Evolutionary conservation across 2,329 filamentous ascomycete genomes (phyloP).

Genomic region (Paracoccidioides lutzii): DNA sequence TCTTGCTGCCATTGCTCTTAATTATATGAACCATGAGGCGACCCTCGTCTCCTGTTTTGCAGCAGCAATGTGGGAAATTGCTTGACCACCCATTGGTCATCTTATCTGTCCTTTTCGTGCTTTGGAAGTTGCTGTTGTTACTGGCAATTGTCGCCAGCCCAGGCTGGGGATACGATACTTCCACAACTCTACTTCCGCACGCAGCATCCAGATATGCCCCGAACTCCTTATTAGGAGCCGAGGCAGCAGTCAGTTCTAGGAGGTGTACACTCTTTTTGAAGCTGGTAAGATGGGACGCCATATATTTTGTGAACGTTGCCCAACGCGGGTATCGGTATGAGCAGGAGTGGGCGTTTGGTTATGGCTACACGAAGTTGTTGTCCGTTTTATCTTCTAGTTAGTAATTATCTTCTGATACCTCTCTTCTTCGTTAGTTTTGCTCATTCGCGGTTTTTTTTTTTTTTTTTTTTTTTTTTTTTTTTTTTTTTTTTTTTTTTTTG

Average conservation of each 20-base stretch:
- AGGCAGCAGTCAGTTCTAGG: not conserved
- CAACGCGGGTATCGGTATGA: constrained; percentile 45
- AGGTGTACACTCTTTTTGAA: constrained; percentile 16
- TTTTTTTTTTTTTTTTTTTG: not conserved
- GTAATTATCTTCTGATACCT: not conserved
- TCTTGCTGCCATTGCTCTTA: not conserved
- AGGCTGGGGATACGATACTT: constrained; percentile 51
- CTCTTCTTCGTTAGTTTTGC: no score
- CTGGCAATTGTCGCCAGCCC: constrained; percentile 39
- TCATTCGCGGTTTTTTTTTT: not conserved
- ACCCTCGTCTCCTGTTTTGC: not conserved
- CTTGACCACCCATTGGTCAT: constrained; percentile 20
- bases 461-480: not conserved
- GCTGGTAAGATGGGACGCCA: constrained; percentile 48
- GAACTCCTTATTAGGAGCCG: constrained; percentile 2
- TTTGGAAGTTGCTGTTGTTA: constrained; percentile 46
- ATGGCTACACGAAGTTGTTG: constrained; percentile 38
- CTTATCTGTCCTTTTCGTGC: constrained; percentile 32
- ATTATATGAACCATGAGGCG: not conserved
- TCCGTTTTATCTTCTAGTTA: constrained; percentile 25
- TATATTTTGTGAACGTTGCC: constrained; percentile 46
- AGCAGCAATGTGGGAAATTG: constrained; percentile 1
- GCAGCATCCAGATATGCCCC: constrained; percentile 4
- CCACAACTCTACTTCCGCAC: constrained; percentile 38
- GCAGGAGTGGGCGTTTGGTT: constrained; percentile 56